phyloP scores from a whole-genome alignment of 305 asterid genomes.

The Fraxinus sp. region DNA sequence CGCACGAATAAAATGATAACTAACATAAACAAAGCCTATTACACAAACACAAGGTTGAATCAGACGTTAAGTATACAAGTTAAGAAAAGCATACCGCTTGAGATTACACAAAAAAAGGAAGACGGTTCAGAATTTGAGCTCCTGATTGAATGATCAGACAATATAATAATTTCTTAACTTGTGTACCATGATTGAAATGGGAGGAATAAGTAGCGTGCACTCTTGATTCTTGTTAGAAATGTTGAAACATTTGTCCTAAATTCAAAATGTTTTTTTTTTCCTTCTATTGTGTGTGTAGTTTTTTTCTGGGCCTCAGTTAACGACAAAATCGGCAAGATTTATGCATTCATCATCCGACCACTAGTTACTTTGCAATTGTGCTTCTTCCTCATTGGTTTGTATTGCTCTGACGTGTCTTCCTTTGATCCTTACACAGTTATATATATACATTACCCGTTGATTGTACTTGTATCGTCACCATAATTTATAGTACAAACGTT shows the following conservation, averaged over 20 bases:
- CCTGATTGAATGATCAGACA: background rate
- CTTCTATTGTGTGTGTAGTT: background rate
- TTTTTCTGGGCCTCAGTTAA: background rate
- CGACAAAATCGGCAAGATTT: background rate
- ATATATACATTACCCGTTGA: background rate
- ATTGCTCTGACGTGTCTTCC: background rate
- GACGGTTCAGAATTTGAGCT: background rate
- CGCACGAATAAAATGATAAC: background rate
- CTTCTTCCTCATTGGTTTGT: background rate
- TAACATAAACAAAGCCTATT: background rate
- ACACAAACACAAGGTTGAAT: background rate
- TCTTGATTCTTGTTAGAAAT: background rate
- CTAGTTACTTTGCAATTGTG: background rate
- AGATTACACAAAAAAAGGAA: background rate
- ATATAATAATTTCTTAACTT: background rate
- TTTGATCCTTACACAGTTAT: background rate
- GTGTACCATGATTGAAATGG: background rate
- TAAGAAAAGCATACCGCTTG: slow-evolving; percentile 23
- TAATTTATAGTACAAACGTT: background rate
- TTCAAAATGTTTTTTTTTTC: background rate
- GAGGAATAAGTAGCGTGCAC: background rate
- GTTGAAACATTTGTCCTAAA: background rate
- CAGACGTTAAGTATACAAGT: slow-evolving; percentile 7
- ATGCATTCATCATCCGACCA: background rate
- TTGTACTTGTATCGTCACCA: background rate